Conservation (phyloP, 1,284 basidiomycete species). For the Apiotrichum porosum region DNA sequence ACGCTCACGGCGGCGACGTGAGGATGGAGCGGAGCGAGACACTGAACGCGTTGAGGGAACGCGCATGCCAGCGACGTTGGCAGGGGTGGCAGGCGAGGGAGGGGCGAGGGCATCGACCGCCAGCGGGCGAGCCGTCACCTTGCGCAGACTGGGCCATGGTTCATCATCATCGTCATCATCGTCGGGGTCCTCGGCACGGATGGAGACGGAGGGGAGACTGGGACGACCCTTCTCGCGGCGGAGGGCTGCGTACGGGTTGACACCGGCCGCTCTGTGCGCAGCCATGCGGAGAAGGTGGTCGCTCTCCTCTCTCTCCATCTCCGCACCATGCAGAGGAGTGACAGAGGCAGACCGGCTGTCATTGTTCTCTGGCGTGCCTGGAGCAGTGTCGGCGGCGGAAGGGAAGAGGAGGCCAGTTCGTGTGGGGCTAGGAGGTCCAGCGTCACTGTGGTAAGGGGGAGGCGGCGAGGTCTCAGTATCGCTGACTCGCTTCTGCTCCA, state of each 20-base stretch:
- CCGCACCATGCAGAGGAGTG: slow-evolving; percentile 4
- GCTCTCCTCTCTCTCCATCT: slow-evolving; percentile 1
- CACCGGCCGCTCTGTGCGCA: slow-evolving; percentile 8
- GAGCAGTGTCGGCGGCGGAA: not conserved
- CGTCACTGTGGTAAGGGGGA: slow-evolving; percentile 1
- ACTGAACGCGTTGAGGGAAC: not conserved
- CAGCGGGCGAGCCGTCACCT: slow-evolving; percentile 12
- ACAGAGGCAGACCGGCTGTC: not conserved
- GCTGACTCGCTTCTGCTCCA: not conserved
- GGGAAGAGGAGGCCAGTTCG: slow-evolving; percentile 4
- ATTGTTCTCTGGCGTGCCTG: not conserved
- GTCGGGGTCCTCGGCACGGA: not conserved
- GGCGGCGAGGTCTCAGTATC: slow-evolving; percentile 3
- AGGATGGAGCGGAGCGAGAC: not conserved
- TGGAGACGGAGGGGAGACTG: not conserved
- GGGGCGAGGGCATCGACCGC: not conserved
- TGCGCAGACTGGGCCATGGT: slow-evolving; percentile 10
- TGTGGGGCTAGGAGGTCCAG: not conserved
- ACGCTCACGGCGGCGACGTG: not conserved
- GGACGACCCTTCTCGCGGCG: slow-evolving; percentile 6
- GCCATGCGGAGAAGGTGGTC: slow-evolving; percentile 20
- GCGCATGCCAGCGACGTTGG: not conserved
- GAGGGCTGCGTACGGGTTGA: slow-evolving; percentile 26
- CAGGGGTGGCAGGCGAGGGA: not conserved
- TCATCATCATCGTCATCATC: not conserved